These are phyloP conservation scores for Nakataea oryzae DNA, from an alignment of 2,329 filamentous ascomycete genomes.

Conservation along the genomic window DNA sequence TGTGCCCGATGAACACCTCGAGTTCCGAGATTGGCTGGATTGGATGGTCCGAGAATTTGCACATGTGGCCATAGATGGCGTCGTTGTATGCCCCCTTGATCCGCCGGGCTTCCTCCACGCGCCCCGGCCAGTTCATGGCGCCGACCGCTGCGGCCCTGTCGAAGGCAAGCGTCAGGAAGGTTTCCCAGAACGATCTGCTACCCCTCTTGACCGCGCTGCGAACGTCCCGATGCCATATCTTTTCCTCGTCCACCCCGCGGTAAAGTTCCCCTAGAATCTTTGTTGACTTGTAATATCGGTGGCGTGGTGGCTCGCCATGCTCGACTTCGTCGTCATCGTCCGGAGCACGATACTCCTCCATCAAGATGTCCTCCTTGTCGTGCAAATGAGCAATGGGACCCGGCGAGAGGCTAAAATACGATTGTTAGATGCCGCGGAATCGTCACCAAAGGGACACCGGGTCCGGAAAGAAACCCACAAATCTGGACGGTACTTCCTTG, in stretches of 20 bases:
- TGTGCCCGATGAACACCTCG: slow-evolving; percentile 45
- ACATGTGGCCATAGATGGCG: slow-evolving; percentile 27
- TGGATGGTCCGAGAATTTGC: slow-evolving; percentile 33
- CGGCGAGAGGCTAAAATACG: slow-evolving; percentile 27
- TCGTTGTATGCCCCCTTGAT: slow-evolving; percentile 32
- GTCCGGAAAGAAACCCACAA: slow-evolving; percentile 32
- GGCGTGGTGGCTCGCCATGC: slow-evolving; percentile 28
- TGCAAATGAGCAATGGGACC: slow-evolving; percentile 32
- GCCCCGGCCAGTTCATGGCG: slow-evolving; percentile 21
- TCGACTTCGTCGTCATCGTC: slow-evolving; percentile 31
- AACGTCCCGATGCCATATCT: slow-evolving; percentile 48
- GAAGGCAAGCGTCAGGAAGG: slow-evolving; percentile 21
- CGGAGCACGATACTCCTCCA: slow-evolving; percentile 20
- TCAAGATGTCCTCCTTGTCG: slow-evolving; percentile 30
- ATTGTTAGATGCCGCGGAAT: not conserved
- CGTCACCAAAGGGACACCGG: not conserved
- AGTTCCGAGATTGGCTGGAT: slow-evolving; percentile 32
- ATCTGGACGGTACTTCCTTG: slow-evolving; percentile 34
- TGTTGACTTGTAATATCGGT: slow-evolving; percentile 53
- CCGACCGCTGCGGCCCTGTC: slow-evolving; percentile 18
- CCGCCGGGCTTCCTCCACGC: slow-evolving; percentile 26
- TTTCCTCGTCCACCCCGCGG: slow-evolving; percentile 60
- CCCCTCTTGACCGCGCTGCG: slow-evolving; percentile 15
- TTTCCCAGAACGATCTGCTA: slow-evolving; percentile 31
- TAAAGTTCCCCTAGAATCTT: slow-evolving; percentile 64